phyloP scores from a whole-genome alignment of 495 filamentous ascomycete species.

The Trichoderma gamsii region DNA sequence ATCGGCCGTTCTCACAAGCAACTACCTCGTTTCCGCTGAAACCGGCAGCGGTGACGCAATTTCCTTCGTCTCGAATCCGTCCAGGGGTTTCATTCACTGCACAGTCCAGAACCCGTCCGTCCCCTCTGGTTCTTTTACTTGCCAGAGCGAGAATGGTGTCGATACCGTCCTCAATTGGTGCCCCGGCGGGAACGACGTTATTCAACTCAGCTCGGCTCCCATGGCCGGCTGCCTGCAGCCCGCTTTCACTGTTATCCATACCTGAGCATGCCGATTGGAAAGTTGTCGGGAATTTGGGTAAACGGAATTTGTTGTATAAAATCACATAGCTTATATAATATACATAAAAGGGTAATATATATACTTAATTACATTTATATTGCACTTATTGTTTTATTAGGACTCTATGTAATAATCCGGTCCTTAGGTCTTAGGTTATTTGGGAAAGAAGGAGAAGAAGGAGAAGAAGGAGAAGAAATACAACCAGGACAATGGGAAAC shows the following conservation, averaged over 20 bases:
- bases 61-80: neutral
- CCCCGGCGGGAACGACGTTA: neutral
- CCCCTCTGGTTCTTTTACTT: neutral
- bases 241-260: neutral
- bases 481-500: no score
- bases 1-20: neutral
- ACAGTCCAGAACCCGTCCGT: neutral
- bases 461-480: no score
- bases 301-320: neutral
- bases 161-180: neutral
- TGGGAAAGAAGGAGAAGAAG: no score
- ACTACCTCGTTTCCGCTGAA: neutral
- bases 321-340: neutral
- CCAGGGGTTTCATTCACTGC: neutral
- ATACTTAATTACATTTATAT: no score
- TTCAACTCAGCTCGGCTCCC: neutral
- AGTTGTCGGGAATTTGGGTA: neutral
- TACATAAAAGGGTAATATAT: neutral
- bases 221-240: neutral
- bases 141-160: neutral
- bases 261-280: neutral
- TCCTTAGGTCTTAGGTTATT: no score
- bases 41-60: neutral
- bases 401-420: no score
- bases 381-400: no score